Percentiles rank a stretch among this genome's conserved stretches.
Conservation (phyloP, 108 stramenopile species). For the Skeletonema menzelii region DNA sequence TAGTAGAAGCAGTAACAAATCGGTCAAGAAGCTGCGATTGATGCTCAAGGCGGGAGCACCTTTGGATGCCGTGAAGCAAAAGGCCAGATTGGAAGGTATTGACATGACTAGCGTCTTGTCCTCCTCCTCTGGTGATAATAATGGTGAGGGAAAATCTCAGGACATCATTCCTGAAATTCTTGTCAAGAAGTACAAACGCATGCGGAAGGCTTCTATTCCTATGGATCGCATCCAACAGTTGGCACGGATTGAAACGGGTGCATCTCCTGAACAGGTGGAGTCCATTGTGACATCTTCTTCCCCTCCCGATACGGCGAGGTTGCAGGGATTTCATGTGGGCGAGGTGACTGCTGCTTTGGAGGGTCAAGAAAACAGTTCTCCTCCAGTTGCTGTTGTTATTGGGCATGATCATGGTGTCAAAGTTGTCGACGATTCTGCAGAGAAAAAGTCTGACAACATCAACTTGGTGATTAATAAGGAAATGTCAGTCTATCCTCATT, state of each 20-base stretch:
- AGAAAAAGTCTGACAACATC: neutral
- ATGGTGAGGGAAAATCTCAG: neutral
- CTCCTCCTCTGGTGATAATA: neutral
- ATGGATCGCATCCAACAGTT: conserved; percentile 43
- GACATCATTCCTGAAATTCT: conserved; percentile 36
- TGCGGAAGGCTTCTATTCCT: conserved; percentile 43
- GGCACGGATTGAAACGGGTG: conserved; percentile 29
- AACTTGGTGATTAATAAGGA: too few relatives aligned
- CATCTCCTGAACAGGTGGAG: conserved; percentile 19
- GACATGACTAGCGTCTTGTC: conserved; percentile 36
- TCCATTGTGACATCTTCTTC: neutral
- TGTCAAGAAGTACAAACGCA: conserved; percentile 59
- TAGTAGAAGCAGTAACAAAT: neutral
- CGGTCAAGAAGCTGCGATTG: conserved; percentile 43
- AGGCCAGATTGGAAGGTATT: conserved; percentile 49
- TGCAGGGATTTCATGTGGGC: conserved; percentile 40
- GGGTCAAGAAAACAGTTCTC: neutral
- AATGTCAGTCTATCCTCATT: neutral
- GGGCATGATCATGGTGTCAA: neutral
- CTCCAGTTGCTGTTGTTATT: neutral
- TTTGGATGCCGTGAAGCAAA: conserved; percentile 46
- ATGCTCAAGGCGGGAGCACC: conserved; percentile 54
- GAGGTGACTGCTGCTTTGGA: conserved; percentile 19
- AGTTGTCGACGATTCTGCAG: neutral
- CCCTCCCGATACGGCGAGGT: neutral